Conservation (phyloP, 2,329 filamentous ascomycete species). For the Setomelanomma holmii region DNA sequence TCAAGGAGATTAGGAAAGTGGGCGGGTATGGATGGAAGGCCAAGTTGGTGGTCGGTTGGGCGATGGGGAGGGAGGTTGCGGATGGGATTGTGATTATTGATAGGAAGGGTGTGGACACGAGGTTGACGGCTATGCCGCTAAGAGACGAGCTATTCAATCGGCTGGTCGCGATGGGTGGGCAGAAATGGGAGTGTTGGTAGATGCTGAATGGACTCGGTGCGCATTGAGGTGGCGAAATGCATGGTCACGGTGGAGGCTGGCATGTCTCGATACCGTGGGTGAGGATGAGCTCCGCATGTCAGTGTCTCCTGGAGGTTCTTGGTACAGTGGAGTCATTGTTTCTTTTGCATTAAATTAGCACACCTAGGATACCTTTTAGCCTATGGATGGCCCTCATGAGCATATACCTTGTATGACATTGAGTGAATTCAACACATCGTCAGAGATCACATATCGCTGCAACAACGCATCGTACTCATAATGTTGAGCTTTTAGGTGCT, state of each 20-base stretch:
- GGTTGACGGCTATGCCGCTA: constrained; percentile 74
- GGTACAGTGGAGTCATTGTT: not conserved
- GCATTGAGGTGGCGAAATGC: too few species aligned
- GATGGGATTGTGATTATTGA: constrained; percentile 75
- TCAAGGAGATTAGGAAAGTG: constrained; percentile 77
- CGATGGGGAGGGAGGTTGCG: constrained; percentile 73
- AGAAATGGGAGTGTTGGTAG: constrained; percentile 84
- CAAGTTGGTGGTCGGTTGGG: constrained; percentile 82
- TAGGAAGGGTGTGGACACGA: constrained; percentile 62
- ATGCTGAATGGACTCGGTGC: not conserved
- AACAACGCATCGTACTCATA: not conserved
- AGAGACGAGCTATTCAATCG: constrained; percentile 84
- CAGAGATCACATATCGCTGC: not conserved
- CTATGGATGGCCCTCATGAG: not conserved
- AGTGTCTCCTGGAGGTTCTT: not conserved
- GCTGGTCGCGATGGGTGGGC: constrained; percentile 74
- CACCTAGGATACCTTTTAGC: constrained; percentile 9
- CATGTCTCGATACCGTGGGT: not conserved
- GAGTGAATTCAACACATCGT: not conserved
- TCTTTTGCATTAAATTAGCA: not conserved
- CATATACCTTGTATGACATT: not conserved
- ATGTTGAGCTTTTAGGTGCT: not conserved
- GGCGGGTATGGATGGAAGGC: constrained; percentile 86
- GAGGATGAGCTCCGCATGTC: too few species aligned
- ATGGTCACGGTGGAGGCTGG: not conserved